Evolutionary conservation across 108 stramenopile genomes (phyloP).

Genomic region (Cyclotella cryptica): DNA sequence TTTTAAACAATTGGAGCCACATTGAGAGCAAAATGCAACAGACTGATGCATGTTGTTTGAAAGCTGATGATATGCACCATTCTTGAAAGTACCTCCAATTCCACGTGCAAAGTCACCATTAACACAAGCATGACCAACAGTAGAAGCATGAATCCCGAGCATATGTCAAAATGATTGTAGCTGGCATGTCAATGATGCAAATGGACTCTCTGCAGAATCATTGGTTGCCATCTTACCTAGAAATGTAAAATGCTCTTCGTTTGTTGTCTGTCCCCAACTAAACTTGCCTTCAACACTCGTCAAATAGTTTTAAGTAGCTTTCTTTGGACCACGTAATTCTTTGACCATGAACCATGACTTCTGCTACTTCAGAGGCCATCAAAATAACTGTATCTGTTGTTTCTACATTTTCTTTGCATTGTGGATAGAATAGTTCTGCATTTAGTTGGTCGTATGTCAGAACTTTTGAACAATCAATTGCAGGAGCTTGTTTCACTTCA

Average conservation of each 20-base stretch:
- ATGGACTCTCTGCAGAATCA: too few relatives aligned
- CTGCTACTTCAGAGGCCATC: slow-evolving; percentile 12
- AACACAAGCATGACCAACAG: too few relatives aligned
- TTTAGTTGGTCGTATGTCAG: neutral
- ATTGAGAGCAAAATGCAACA: neutral
- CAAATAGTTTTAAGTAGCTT: too few relatives aligned
- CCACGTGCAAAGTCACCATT: too few relatives aligned
- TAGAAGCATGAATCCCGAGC: too few relatives aligned
- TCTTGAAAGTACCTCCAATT: neutral
- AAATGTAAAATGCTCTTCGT: too few relatives aligned
- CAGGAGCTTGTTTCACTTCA: neutral
- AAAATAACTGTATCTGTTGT: neutral
- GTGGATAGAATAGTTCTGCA: slow-evolving; percentile 25
- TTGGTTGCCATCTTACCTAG: too few relatives aligned
- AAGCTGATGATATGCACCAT: neutral
- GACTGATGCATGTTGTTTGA: neutral
- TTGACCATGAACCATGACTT: neutral
- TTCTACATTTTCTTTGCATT: slow-evolving; percentile 3
- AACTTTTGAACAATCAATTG: too few relatives aligned
- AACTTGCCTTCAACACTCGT: too few relatives aligned
- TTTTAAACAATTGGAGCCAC: neutral
- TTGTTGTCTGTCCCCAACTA: too few relatives aligned
- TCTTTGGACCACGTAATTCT: neutral
- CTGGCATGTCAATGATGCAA: too few relatives aligned
- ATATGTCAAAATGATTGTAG: too few relatives aligned